Conservation (phyloP, 352 stramenopile genomes). For the Globisporangium paddicum region DNA sequence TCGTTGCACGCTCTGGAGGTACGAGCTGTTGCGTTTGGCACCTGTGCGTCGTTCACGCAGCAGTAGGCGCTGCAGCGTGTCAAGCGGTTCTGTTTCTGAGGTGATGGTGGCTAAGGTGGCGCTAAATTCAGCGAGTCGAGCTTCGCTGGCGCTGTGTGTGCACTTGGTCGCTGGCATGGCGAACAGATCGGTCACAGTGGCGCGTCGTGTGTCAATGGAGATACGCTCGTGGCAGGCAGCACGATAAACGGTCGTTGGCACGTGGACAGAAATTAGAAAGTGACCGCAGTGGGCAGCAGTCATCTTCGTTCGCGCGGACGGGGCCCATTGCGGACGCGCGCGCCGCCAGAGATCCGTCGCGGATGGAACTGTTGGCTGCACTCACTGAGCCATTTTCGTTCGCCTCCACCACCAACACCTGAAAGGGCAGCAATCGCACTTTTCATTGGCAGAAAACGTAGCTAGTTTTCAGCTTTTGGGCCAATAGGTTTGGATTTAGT, state of each 20-base stretch:
- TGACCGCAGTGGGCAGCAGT: neutral
- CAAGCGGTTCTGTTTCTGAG: neutral
- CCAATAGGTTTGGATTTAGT: too few relatives aligned
- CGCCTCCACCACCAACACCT: slow-evolving; percentile 11
- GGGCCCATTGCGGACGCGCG: neutral
- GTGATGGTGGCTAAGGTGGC: neutral
- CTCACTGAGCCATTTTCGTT: slow-evolving; percentile 12
- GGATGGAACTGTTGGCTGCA: slow-evolving; percentile 11
- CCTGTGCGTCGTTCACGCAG: slow-evolving; percentile 1
- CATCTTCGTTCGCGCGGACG: slow-evolving; percentile 1
- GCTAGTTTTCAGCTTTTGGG: neutral
- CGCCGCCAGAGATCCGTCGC: slow-evolving; percentile 4
- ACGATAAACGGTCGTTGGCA: neutral
- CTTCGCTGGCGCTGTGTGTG: neutral
- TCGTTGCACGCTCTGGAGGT: slow-evolving; percentile 27
- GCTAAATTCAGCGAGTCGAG: neutral
- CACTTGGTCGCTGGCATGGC: neutral
- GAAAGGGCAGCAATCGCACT: neutral
- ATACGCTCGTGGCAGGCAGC: neutral
- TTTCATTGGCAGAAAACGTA: neutral
- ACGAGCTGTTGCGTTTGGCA: slow-evolving; percentile 10
- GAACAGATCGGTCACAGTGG: neutral
- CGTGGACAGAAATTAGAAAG: slow-evolving; percentile 2
- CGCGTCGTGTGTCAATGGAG: neutral
- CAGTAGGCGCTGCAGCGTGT: slow-evolving; percentile 13